Base-by-base conservation (phyloP, 768 basidiomycete species). In the Podaxis mareebaensis region DNA sequence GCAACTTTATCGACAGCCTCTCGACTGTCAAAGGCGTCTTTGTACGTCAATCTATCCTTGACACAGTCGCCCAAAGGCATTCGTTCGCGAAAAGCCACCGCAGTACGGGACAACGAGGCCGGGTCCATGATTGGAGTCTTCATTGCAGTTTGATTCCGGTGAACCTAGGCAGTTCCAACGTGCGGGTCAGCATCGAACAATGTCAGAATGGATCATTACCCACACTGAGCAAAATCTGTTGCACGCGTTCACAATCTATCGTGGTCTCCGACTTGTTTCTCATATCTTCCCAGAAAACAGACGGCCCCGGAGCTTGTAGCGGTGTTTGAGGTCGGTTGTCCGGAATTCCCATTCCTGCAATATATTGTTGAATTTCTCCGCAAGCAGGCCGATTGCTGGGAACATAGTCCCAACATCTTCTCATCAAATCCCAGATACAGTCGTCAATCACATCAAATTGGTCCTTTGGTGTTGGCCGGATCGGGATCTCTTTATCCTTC, bases 1-100 rank as follows among this genome's bases (percentile, higher is more conserved):
- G 94, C 90, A 67, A 99, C 93, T 77, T 95, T 93, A 76, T 96
- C 94, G 44, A 99, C 96, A 1, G 97, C 97, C 70, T 96, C 95
- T 30, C 96, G 89, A 3, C 97, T 97, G 72, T 99, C 96, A 69
- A 99, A 99, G 1, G 95, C 88, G 69, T 96, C 93, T 71, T 92
- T 94, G 79, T 99, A 99, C 5, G 93, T 93, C 67, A 99, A 84
- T 2, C 95, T 96, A 71, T 99, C 96, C 75, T 99, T 99, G 74
- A 91, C 76, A 58, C 90, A 84, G 76, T 98, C 95, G 11, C 85
- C 72, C 51, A 94, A 78, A 12, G 79, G 69, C 69, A 99, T 87
- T 51, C 94, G 89, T 64, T 91, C 85, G 55, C 89, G 89, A 79
- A 99, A 97, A 3, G 93, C 94, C 66, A 93, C 92, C 2, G 96